These are phyloP conservation scores for Cyamopsis tetragonoloba DNA, from an alignment of 306 rosid species.

Conservation along the genomic window DNA sequence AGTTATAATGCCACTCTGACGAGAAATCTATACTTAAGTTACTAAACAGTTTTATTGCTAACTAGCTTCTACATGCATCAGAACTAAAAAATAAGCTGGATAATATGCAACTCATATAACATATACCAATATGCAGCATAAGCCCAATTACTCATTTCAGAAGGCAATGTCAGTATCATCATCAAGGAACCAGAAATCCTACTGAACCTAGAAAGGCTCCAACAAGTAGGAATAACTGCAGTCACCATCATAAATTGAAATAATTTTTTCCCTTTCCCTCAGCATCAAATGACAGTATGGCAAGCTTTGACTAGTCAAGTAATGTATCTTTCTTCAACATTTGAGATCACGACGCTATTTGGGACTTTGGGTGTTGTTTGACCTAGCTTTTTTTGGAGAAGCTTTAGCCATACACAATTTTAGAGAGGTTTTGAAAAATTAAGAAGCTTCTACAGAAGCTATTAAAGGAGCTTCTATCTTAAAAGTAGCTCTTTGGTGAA, in stretches of 20 bases:
- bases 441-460: too few species aligned
- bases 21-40: slow-evolving; percentile 12
- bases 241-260: neutral
- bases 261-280: neutral
- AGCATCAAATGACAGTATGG: neutral
- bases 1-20: neutral
- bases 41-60: slow-evolving; percentile 1
- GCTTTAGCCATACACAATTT: too few species aligned
- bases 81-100: neutral
- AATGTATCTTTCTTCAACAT: neutral
- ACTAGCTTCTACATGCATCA: neutral
- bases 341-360: neutral
- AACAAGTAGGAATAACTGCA: neutral
- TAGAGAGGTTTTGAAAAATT: too few species aligned
- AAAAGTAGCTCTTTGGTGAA: too few species aligned
- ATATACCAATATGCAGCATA: neutral
- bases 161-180: slow-evolving; percentile 8
- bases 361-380: too few species aligned
- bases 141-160: neutral
- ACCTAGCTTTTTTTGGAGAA: too few species aligned
- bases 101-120: neutral
- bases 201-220: slow-evolving; percentile 5
- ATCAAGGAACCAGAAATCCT: slow-evolving; percentile 8
- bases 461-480: too few species aligned
- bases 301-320: neutral